Percentiles rank a stretch among this genome's conserved stretches.
Conservation (phyloP, 2,329 filamentous ascomycete species). For the Pseudogymnoascus sp. region DNA sequence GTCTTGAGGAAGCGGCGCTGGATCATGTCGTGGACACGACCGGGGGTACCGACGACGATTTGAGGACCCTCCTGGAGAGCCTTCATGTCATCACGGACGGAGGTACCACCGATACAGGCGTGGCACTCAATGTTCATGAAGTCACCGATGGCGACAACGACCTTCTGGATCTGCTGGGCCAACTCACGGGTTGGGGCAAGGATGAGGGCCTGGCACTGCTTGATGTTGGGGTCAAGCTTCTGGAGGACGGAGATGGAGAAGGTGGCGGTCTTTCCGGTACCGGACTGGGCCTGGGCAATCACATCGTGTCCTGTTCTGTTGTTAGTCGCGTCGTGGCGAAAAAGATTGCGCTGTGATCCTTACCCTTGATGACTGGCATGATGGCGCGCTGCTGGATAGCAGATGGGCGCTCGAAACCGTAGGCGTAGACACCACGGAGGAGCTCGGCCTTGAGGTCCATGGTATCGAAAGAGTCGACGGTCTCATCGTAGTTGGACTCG, state of each 20-base stretch:
- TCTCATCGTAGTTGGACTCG: slow-evolving; percentile 99
- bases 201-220: slow-evolving; percentile 96
- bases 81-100: slow-evolving; percentile 97
- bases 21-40: slow-evolving; percentile 99
- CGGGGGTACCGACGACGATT: slow-evolving; percentile 94
- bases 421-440: slow-evolving; percentile 97
- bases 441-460: slow-evolving; percentile 97
- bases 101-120: slow-evolving; percentile 97
- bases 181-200: slow-evolving; percentile 97
- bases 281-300: slow-evolving; percentile 98
- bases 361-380: slow-evolving; percentile 99
- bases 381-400: slow-evolving; percentile 99
- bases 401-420: slow-evolving; percentile 99
- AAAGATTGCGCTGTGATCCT: slow-evolving; percentile 30
- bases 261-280: slow-evolving; percentile 98
- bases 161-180: slow-evolving; percentile 99
- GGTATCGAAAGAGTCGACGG: slow-evolving; percentile 96
- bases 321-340: slow-evolving; percentile 18
- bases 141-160: slow-evolving; percentile 95
- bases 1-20: slow-evolving; percentile 96
- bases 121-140: slow-evolving; percentile 99
- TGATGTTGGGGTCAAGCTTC: slow-evolving; percentile 92
- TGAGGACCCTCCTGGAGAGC: slow-evolving; percentile 92
- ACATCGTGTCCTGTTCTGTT: slow-evolving; percentile 74
- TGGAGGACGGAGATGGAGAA: slow-evolving; percentile 99